Evolutionary conservation across 2,329 filamentous ascomycete species (phyloP).

Genomic region (Colletotrichum siamense): DNA sequence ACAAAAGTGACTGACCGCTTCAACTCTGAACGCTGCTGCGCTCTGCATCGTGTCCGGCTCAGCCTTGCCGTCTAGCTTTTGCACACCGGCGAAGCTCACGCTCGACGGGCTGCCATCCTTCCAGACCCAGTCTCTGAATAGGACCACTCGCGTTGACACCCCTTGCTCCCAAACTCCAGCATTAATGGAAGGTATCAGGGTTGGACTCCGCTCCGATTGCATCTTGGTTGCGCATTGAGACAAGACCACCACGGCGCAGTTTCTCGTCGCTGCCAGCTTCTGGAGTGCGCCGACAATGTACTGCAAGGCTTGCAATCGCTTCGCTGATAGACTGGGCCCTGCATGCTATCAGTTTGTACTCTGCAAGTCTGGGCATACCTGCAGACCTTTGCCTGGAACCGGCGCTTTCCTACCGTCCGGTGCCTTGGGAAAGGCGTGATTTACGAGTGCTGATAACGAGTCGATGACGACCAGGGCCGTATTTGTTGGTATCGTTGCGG

Average conservation of each 20-base stretch:
- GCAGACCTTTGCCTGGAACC: constrained; percentile 46
- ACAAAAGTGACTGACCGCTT: constrained; percentile 40
- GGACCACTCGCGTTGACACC: constrained; percentile 73
- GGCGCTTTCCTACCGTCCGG: constrained; percentile 41
- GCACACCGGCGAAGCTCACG: constrained; percentile 65
- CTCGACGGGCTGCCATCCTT: constrained; percentile 49
- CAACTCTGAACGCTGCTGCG: constrained; percentile 55
- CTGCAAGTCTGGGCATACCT: not conserved
- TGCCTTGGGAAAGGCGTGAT: constrained; percentile 74
- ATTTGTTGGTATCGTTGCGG: constrained; percentile 63
- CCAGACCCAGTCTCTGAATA: constrained; percentile 80
- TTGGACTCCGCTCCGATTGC: constrained; percentile 68
- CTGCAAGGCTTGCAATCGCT: constrained; percentile 59
- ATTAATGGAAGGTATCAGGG: constrained; percentile 77
- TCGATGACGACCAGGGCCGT: constrained; percentile 79
- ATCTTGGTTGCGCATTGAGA: constrained; percentile 86
- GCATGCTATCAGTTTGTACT: not conserved
- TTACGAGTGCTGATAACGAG: constrained; percentile 77
- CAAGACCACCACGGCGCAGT: constrained; percentile 76
- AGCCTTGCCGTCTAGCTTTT: constrained; percentile 66
- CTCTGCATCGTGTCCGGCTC: constrained; percentile 44
- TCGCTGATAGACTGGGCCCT: constrained; percentile 44
- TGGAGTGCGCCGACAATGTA: constrained; percentile 73
- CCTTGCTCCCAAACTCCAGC: constrained; percentile 82
- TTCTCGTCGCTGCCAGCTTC: constrained; percentile 75